A percentile compares a stretch with the other conserved stretches of the same genome.
phyloP scores from a whole-genome alignment of 2,329 filamentous ascomycete species.

The Fusarium caatingaense region DNA sequence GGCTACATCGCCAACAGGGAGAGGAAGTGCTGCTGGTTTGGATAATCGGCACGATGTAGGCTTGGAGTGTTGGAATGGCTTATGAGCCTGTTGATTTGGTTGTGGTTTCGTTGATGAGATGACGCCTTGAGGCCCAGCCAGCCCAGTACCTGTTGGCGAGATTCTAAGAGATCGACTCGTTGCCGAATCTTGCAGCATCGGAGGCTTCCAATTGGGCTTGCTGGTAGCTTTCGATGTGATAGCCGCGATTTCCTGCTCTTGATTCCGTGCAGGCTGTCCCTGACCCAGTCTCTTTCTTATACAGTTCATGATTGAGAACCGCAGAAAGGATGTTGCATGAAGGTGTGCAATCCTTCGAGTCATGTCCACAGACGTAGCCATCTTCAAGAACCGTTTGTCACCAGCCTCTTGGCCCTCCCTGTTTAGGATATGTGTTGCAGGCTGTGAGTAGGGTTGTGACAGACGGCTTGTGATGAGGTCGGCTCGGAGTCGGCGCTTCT shows the following conservation, averaged over 20 bases:
- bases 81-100: conserved; percentile 1
- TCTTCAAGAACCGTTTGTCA: conserved; percentile 62
- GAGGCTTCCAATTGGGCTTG: conserved; percentile 41
- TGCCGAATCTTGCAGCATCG: conserved; percentile 37
- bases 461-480: conserved; percentile 76
- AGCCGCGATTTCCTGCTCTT: conserved; percentile 40
- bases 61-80: conserved; percentile 31
- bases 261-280: conserved; percentile 47
- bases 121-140: conserved; percentile 15
- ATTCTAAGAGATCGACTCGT: conserved; percentile 36
- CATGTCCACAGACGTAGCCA: conserved; percentile 57
- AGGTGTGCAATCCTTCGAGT: conserved; percentile 55
- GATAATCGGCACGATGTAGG: conserved; percentile 45
- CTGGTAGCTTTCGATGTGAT: conserved; percentile 35
- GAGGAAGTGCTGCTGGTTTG: conserved; percentile 46
- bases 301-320: conserved; percentile 74
- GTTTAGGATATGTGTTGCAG: conserved; percentile 76
- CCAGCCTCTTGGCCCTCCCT: conserved; percentile 61
- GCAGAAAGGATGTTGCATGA: conserved; percentile 66
- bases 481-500: conserved; percentile 74
- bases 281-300: conserved; percentile 60
- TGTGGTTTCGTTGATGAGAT: conserved; percentile 21
- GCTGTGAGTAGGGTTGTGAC: conserved; percentile 75
- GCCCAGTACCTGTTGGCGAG: conserved; percentile 16
- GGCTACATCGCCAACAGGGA: conserved; percentile 44